phyloP scores from a whole-genome alignment of 2,329 filamentous ascomycete genomes.

The Ramularia endophylla region DNA sequence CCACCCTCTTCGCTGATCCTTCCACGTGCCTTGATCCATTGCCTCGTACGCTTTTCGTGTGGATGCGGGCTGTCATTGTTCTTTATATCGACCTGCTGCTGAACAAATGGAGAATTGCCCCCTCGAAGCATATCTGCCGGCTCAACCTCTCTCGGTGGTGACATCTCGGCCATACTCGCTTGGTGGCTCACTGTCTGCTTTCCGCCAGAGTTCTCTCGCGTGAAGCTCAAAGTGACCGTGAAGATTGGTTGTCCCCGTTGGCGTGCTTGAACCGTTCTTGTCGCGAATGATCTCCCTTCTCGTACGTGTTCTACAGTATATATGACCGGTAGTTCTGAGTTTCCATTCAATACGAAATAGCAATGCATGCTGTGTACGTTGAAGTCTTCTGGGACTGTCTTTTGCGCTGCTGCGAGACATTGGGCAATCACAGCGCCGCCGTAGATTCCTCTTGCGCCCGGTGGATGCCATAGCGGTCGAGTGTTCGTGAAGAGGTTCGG shows the following conservation, averaged over 20 bases:
- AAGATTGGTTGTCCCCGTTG: constrained; percentile 89
- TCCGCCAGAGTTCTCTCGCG: constrained; percentile 56
- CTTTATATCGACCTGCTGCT: constrained; percentile 50
- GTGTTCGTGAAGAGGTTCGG: constrained; percentile 94
- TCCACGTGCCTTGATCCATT: constrained; percentile 71
- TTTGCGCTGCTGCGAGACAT: constrained; percentile 78
- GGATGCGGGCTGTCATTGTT: constrained; percentile 50
- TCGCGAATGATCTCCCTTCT: constrained; percentile 83
- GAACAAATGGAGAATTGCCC: constrained; percentile 51
- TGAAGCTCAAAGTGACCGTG: constrained; percentile 89
- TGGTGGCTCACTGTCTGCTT: constrained; percentile 60
- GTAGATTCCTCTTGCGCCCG: constrained; percentile 86
- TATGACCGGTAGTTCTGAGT: constrained; percentile 75
- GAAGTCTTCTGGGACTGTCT: constrained; percentile 75
- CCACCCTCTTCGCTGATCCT: constrained; percentile 67
- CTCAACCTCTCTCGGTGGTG: constrained; percentile 38
- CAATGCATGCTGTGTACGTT: constrained; percentile 95
- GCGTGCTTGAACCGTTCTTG: constrained; percentile 89
- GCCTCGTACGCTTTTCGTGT: constrained; percentile 58
- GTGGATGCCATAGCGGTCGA: constrained; percentile 83
- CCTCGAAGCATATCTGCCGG: constrained; percentile 29
- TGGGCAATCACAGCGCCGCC: constrained; percentile 93
- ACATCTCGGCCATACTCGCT: constrained; percentile 44
- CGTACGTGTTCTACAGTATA: constrained; percentile 95
- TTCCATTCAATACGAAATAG: constrained; percentile 93